These are phyloP conservation scores for Carex arenaria DNA, from an alignment of 202 grass and related monocot species.

Conservation along the genomic window DNA sequence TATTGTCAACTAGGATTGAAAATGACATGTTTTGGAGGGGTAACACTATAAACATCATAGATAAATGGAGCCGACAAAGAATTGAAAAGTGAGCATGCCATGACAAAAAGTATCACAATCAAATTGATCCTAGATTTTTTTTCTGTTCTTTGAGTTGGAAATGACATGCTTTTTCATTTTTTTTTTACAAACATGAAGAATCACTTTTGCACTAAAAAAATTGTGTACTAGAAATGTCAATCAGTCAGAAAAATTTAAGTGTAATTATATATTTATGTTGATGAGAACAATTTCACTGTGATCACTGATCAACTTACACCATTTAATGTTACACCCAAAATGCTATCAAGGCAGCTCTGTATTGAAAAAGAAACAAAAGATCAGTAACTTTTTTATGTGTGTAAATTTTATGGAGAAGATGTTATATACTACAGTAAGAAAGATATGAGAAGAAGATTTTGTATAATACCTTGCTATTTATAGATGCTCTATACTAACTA, in stretches of 20 bases:
- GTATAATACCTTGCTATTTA: neutral
- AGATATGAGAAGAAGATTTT: neutral
- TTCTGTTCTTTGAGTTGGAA: neutral
- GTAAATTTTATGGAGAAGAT: no score
- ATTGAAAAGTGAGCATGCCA: constrained; percentile 18
- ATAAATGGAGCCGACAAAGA: constrained; percentile 25
- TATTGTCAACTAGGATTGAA: neutral
- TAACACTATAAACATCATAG: constrained; percentile 14
- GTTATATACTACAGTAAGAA: no score
- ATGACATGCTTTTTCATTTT: constrained; percentile 2
- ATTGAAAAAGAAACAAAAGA: neutral
- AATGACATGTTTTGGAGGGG: constrained; percentile 11
- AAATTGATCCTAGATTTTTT: neutral
- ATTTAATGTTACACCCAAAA: neutral
- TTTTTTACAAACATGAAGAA: neutral
- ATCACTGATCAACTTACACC: neutral
- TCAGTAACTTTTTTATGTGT: no score
- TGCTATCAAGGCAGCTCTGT: neutral
- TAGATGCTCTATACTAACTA: neutral
- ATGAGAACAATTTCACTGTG: neutral
- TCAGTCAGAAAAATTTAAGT: neutral
- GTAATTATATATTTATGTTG: neutral
- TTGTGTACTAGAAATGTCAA: neutral
- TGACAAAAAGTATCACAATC: constrained; percentile 20
- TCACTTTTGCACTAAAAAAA: neutral